Evolutionary conservation across 148 eudicot species (phyloP).

Genomic region (Hydrangea macrophylla): DNA sequence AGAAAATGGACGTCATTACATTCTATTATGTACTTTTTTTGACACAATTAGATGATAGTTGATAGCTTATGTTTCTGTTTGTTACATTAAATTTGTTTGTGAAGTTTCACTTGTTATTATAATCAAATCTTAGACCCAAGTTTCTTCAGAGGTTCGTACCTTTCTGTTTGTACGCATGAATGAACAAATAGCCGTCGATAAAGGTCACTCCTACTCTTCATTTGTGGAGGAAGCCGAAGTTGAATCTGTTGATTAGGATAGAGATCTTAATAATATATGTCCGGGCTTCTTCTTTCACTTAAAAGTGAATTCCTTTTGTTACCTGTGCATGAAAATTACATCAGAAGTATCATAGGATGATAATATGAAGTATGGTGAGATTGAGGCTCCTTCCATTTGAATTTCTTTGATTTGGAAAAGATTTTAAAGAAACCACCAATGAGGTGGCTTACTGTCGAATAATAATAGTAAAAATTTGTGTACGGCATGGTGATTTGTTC

Average conservation of each 20-base stretch:
- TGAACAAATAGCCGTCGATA: not conserved
- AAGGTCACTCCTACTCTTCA: too few species aligned
- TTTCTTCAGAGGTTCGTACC: not conserved
- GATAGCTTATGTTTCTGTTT: not conserved
- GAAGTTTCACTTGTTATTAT: not conserved
- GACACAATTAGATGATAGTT: not conserved
- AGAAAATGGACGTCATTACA: constrained; percentile 14
- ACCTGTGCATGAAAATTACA: too few species aligned
- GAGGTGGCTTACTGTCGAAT: too few species aligned
- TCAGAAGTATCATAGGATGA: too few species aligned
- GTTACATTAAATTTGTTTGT: not conserved
- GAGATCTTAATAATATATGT: not conserved
- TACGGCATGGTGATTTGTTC: too few species aligned
- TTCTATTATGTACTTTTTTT: not conserved
- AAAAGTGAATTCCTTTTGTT: not conserved
- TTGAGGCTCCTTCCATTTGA: too few species aligned
- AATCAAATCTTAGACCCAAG: not conserved
- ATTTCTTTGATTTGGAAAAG: too few species aligned
- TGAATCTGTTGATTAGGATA: not conserved
- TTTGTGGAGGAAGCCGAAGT: not conserved
- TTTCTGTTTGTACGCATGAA: not conserved
- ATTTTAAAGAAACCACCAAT: too few species aligned
- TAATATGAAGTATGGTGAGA: too few species aligned
- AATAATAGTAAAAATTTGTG: too few species aligned
- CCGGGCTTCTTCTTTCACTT: not conserved